Evolutionary conservation across 805 yeast genomes (phyloP), one percentile per base, ranked within the genome.

Genomic region (Pichia nanzhaoensis): DNA sequence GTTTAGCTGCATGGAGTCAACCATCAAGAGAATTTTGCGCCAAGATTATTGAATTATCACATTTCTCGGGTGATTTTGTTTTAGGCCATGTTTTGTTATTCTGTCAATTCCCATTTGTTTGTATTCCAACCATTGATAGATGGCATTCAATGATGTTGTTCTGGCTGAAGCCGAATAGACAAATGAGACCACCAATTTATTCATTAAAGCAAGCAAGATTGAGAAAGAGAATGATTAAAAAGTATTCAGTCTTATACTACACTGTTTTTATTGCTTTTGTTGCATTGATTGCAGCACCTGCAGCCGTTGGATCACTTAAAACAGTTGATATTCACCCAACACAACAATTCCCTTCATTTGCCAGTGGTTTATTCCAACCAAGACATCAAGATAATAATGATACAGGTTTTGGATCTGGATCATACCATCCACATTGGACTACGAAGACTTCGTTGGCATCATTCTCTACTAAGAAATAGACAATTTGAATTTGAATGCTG

Each of bases 101-200:
- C 75, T 71, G 81, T 56, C 98, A 91, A 71, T 75, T 87, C 65
- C 99, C 99, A 58, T 61, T 89, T 43, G 72, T 95, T 52, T 73
- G 77, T 52, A 72, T 91, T 59, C 99, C 99, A 60, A 74, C 78
- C 66, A 71, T 89, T 66, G 99, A 93, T 71, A 86, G 86, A 73
- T 89, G 95, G 95, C 99, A 93, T 69, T 91, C 99, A 38, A 82
- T 89, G 67, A 84, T 91, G 95, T 75, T 93, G 69, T 93, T 93
- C 83, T 93, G 99, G 99, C 83, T 95, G 70, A 86, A 88, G 66
- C 99, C 99, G 47, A 75, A 93, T 51, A 83, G 95, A 71, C 95
- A 89, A 72, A 90, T 93, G 62, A 85, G 98, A 69, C 97, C 97
- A 51, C 98, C 99, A 59, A 89, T 93, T 64, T 90, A 88, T 71